phyloP scores from a whole-genome alignment of 371 early-diverging fungal species.

The Polyrhizophydium stewartii region DNA sequence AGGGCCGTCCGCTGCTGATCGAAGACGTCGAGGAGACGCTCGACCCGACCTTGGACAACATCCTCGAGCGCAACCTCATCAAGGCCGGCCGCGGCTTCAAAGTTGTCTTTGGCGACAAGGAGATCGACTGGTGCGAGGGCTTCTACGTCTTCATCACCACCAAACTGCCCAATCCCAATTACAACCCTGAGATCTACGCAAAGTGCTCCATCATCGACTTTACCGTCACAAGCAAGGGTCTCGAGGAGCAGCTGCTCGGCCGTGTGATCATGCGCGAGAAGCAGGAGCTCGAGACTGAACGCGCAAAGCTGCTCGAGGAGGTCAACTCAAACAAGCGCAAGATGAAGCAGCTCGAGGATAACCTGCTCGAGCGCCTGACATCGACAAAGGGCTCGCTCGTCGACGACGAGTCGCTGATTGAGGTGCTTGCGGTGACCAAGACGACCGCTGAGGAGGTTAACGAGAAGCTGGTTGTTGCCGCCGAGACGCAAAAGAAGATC shows the following conservation, averaged over 20 bases:
- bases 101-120: slow-evolving; percentile 58
- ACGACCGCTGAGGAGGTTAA: slow-evolving; percentile 59
- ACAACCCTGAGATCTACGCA: slow-evolving; percentile 59
- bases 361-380: slow-evolving; percentile 52
- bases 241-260: slow-evolving; percentile 61
- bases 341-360: slow-evolving; percentile 65
- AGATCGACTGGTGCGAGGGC: slow-evolving; percentile 51
- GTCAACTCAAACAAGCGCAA: slow-evolving; percentile 58
- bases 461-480: slow-evolving; percentile 57
- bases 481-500: slow-evolving; percentile 63
- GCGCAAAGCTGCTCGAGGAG: slow-evolving; percentile 56
- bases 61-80: slow-evolving; percentile 54
- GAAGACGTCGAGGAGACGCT: slow-evolving; percentile 59
- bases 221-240: slow-evolving; percentile 54
- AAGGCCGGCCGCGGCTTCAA: slow-evolving; percentile 53
- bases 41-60: slow-evolving; percentile 60
- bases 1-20: slow-evolving; percentile 55
- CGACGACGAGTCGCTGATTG: slow-evolving; percentile 60
- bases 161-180: slow-evolving; percentile 59
- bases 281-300: slow-evolving; percentile 59
- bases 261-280: slow-evolving; percentile 61
- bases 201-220: slow-evolving; percentile 60
- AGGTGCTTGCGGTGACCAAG: slow-evolving; percentile 57
- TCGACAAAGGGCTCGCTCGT: slow-evolving; percentile 58
- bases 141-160: slow-evolving; percentile 58